Evolutionary conservation across 2,329 filamentous ascomycete species (phyloP).

Genomic region (Colletotrichum phormii): DNA sequence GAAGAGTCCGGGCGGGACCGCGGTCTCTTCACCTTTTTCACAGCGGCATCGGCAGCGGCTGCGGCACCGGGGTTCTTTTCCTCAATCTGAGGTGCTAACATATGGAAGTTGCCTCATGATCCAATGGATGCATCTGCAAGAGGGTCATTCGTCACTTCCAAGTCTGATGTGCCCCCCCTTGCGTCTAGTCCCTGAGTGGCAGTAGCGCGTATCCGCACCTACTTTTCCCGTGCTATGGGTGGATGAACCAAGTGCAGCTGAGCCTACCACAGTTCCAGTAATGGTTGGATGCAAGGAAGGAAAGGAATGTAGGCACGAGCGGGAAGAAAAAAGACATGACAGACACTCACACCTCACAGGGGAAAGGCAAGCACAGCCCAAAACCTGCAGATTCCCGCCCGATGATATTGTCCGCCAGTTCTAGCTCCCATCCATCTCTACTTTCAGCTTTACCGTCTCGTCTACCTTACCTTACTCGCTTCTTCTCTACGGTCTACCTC

Average conservation of each 20-base stretch:
- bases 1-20: neutral
- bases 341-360: neutral
- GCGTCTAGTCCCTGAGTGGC: conserved; percentile 6
- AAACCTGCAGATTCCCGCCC: conserved; percentile 34
- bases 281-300: neutral
- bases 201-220: conserved; percentile 13
- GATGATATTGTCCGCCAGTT: conserved; percentile 13
- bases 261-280: no score
- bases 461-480: neutral
- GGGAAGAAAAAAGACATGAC: conserved; percentile 8
- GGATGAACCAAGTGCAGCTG: neutral
- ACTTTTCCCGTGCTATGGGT: neutral
- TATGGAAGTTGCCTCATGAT: conserved; percentile 15
- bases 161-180: conserved; percentile 8
- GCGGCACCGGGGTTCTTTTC: neutral
- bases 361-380: conserved; percentile 23
- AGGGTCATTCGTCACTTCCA: conserved; percentile 33
- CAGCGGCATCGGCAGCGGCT: neutral
- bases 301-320: conserved; percentile 4
- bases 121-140: conserved; percentile 30
- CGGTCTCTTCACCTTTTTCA: neutral
- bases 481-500: neutral
- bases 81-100: neutral
- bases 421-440: neutral
- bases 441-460: no score